Conservation (phyloP, 768 basidiomycete species). For the Gelatoporia subvermispora region DNA sequence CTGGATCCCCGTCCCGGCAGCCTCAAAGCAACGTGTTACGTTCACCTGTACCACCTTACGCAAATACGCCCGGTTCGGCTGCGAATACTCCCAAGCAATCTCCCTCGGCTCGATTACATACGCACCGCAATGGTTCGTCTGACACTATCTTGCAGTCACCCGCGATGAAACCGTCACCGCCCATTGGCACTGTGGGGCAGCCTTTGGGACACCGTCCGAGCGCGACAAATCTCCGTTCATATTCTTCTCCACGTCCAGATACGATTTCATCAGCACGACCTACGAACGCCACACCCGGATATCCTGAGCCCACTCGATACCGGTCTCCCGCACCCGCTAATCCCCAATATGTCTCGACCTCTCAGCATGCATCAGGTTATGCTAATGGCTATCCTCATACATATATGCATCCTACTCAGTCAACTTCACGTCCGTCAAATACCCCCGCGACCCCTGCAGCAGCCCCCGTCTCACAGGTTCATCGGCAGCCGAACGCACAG, state of each 20-base stretch:
- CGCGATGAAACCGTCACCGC: conserved; percentile 17
- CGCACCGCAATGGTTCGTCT: conserved; percentile 23
- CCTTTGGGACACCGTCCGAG: conserved; percentile 17
- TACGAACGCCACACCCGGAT: conserved; percentile 17
- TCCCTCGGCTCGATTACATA: conserved; percentile 16
- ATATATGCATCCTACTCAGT: conserved; percentile 1
- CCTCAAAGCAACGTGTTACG: conserved; percentile 4
- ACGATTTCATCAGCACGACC: conserved; percentile 16
- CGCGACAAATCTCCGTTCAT: conserved; percentile 13
- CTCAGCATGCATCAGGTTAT: conserved; percentile 2
- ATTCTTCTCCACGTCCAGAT: conserved; percentile 21
- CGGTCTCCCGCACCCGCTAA: conserved; percentile 17
- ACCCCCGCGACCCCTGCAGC: conserved; percentile 6
- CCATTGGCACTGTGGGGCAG: conserved; percentile 9
- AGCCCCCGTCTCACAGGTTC: neutral
- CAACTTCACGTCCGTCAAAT: conserved; percentile 7
- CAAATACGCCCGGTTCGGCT: conserved; percentile 5
- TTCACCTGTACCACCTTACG: conserved; percentile 7
- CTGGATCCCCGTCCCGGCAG: conserved; percentile 7
- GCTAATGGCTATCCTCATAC: neutral
- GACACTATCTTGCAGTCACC: conserved; percentile 20
- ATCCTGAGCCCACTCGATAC: conserved; percentile 23
- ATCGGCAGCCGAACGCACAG: conserved; percentile 4
- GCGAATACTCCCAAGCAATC: conserved; percentile 15
- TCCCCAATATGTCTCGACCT: conserved; percentile 6